These are phyloP conservation scores for Wickerhamiella bombiphila DNA, from an alignment of 805 yeast genomes.

Conservation along the genomic window DNA sequence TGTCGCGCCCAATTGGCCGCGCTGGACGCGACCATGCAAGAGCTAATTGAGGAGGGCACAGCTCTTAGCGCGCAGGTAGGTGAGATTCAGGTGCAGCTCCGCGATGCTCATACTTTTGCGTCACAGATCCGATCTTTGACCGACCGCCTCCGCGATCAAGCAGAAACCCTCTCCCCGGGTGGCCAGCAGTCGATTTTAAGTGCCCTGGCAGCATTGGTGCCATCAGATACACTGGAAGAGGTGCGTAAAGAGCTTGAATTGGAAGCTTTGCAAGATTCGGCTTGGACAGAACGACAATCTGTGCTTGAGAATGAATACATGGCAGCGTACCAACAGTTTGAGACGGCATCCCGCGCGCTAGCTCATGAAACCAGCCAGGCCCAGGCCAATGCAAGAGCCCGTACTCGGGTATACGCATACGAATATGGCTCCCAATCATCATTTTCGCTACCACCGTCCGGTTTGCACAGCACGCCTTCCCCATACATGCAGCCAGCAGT, in stretches of 20 bases:
- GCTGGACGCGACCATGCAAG: slow-evolving; percentile 9
- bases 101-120: too few species aligned
- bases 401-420: slow-evolving; percentile 1
- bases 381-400: slow-evolving; percentile 10
- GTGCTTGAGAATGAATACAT: slow-evolving; percentile 23
- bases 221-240: neutral
- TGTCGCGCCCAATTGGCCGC: slow-evolving; percentile 8
- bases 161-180: too few species aligned
- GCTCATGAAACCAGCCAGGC: slow-evolving; percentile 13
- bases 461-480: neutral
- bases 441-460: slow-evolving; percentile 1
- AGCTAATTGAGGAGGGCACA: too few species aligned
- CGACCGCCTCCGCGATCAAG: too few species aligned
- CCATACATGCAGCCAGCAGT: slow-evolving; percentile 4
- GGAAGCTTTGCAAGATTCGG: slow-evolving; percentile 21
- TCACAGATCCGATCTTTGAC: too few species aligned
- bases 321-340: slow-evolving; percentile 21
- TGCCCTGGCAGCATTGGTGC: too few species aligned
- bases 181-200: too few species aligned
- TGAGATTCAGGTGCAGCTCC: too few species aligned
- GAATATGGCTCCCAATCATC: neutral
- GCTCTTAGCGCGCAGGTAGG: too few species aligned
- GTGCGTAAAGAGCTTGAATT: slow-evolving; percentile 12
- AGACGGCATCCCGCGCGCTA: slow-evolving; percentile 18
- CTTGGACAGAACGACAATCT: slow-evolving; percentile 23